Percentiles rank a stretch among this genome's conserved stretches.
Evolutionary conservation across 2,329 filamentous ascomycete genomes (phyloP).

Genomic region (Pseudogymnoascus sp.): DNA sequence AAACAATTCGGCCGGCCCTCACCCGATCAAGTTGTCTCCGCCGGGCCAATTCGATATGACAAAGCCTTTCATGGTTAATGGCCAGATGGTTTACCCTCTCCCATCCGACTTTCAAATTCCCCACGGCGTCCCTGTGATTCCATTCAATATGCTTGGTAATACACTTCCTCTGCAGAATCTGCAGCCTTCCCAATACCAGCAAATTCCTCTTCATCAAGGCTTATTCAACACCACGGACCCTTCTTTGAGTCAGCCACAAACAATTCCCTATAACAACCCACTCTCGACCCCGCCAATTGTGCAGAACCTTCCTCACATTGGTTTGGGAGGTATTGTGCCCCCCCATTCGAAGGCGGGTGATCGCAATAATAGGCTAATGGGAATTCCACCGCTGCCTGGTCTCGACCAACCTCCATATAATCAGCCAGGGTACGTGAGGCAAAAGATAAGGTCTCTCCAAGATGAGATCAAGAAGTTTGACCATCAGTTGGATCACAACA

Average conservation of each 20-base stretch:
- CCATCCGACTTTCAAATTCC: slow-evolving; percentile 22
- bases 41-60: slow-evolving; percentile 28
- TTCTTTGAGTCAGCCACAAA: neutral
- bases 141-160: slow-evolving; percentile 23
- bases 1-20: slow-evolving; percentile 9
- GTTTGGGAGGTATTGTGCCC: neutral
- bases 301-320: neutral
- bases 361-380: neutral
- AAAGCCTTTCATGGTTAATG: slow-evolving; percentile 25
- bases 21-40: slow-evolving; percentile 27
- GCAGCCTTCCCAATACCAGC: slow-evolving; percentile 12
- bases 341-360: neutral
- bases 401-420: neutral
- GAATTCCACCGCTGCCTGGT: neutral
- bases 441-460: slow-evolving; percentile 33
- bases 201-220: slow-evolving; percentile 6
- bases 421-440: slow-evolving; percentile 12
- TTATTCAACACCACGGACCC: neutral
- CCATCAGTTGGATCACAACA: slow-evolving; percentile 53
- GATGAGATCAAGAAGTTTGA: slow-evolving; percentile 47
- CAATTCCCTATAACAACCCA: neutral
- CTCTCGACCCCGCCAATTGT: neutral
- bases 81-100: slow-evolving; percentile 26
- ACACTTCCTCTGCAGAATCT: slow-evolving; percentile 12
- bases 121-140: slow-evolving; percentile 19